A percentile compares a stretch with the other conserved stretches of the same genome.
Evolutionary conservation across 1,284 basidiomycete genomes (phyloP).

Genomic region (Trichosporon asahii): DNA sequence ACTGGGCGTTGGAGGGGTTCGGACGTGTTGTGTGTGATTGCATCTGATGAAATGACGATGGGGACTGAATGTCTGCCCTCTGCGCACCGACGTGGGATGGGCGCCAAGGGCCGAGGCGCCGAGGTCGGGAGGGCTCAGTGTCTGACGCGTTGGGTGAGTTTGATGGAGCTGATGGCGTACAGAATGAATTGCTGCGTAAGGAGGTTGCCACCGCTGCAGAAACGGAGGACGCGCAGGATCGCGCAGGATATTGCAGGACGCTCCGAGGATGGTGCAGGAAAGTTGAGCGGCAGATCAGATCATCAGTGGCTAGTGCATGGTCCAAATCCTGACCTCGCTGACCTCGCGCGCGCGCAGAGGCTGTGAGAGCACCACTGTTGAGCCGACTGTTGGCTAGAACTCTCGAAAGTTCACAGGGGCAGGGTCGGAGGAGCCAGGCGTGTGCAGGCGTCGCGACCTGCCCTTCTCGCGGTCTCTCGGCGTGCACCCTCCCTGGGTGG

Average conservation of each 20-base stretch:
- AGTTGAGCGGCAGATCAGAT: conserved; percentile 1
- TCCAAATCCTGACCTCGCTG: too few species aligned
- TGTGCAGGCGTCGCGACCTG: not conserved
- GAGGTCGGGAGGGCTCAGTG: not conserved
- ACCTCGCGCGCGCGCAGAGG: not conserved
- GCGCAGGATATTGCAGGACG: not conserved
- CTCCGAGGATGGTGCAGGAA: not conserved
- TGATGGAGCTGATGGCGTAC: not conserved
- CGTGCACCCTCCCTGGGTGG: not conserved
- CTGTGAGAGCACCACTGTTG: not conserved
- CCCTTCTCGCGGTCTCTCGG: not conserved
- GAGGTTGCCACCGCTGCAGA: not conserved
- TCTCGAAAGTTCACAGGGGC: not conserved
- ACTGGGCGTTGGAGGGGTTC: not conserved
- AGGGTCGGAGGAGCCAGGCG: not conserved
- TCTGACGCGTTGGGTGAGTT: not conserved
- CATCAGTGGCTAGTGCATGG: not conserved
- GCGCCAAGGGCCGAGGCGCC: not conserved
- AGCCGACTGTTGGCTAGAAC: not conserved
- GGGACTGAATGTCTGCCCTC: not conserved
- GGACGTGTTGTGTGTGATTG: not conserved
- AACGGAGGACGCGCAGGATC: not conserved
- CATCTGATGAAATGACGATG: not conserved
- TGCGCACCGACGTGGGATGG: not conserved
- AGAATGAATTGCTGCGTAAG: not conserved